Evolutionary conservation across 441 rosid genomes (phyloP), one percentile per base, ranked within the genome.

Genomic region (Hura crepitans): DNA sequence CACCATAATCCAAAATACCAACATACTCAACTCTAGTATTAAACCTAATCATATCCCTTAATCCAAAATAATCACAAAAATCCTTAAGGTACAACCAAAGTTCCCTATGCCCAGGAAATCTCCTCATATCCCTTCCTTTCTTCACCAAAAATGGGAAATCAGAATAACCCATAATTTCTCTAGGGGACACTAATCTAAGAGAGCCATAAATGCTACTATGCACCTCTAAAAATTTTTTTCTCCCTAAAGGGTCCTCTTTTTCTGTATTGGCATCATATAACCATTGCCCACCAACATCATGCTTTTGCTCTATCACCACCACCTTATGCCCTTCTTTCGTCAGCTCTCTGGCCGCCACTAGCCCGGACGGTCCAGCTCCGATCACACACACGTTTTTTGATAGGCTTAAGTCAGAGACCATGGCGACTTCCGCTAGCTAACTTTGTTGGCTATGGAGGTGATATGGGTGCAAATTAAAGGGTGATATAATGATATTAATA

Each of bases 271-370:
- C 84, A 20, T 87, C 83, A 55, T 89, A 93, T 55, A 91, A 62
- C 97, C 97, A 93, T 57, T 93, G 98, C 14, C 98, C 98, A 27
- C 98, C 98, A 0, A 93, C 81, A 45, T 91, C 97, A n/a, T 85
- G 86, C 76, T 80, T 91, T 81, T 89, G 98, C 72, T 93, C 98
- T 78, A 89, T 37, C 0, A 91, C 89, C 70, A 87, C 92, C 76
- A 80, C 95, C 0, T 9, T 64, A 72, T 91, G 97, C 1, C 96
- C 97, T 79, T 88, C 96, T 74, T 89, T 91, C 56, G 87, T 84
- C 45, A 93, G 76, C 85, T 93, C 98, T 72, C 95, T 85, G 4
- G 93, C 96, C 0, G 90, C 88, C 64, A 86, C 98, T 28, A 93
- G 84, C 69, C 98, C 98, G 10, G 98, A 82, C 0, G 96, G 92